Base-by-base conservation (phyloP, 2,329 filamentous ascomycete genomes). In the Colletotrichum destructivum region DNA sequence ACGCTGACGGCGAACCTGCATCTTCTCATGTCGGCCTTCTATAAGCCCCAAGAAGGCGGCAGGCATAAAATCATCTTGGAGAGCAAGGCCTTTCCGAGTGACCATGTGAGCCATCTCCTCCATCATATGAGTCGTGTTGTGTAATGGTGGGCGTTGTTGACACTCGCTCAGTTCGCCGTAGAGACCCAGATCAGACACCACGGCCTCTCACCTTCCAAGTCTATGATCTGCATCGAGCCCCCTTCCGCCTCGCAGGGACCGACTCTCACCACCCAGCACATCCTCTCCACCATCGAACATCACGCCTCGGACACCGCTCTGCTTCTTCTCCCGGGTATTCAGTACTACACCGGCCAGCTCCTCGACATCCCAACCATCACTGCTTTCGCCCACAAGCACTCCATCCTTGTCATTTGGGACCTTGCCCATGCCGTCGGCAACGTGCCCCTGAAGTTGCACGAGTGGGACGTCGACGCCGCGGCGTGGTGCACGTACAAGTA, bases 401-500 rank as follows among this genome's bases (percentile, higher is more conserved):
- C 91, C 62, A 90, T 97, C 54, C 81, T 90, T 1, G 90, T 96
- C 5, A 94, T 94, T 35, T 98, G 94, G 94, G 95, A 97, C 79
- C 90, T 96, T 35, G 95, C 95, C 0, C 94, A 97, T 80, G 94
- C 94, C 0, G 93, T 89, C 26, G 95, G 95, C 42, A 98, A 98
- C 78, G 93, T 97, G 2, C 90, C 93, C 51, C 82, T 98, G 21
- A 83, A 86, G 69, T 86, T 98, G 23, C 94, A 97, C 81, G 93
- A 96, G 76, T 98, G 95, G 95, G 88, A 93, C 75, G 94, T 97
- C 44, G 95, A 98, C 80, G 97, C 97, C 77, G 95, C 95, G 18
- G 93, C 89, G 65, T 98, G 95, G 95, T 98, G 95, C 82, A 95
- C 92, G 21, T 98, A 98, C 87, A 98, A 98, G 84, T 98, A 98